phyloP scores from a whole-genome alignment of 2,329 filamentous ascomycete genomes.

The Diaporthe sp. region DNA sequence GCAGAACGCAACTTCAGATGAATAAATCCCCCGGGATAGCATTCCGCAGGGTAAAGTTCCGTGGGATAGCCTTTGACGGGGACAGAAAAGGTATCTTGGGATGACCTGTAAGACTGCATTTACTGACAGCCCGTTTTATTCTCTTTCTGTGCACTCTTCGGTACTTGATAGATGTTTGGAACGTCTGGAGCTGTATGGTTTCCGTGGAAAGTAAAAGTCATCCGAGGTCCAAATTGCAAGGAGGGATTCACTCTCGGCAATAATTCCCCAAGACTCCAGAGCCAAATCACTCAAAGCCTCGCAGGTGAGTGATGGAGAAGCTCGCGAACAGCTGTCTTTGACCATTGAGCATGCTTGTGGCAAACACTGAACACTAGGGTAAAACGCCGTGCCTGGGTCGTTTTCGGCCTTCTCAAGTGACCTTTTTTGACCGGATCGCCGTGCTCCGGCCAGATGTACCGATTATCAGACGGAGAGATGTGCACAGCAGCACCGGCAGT shows the following conservation, averaged over 20 bases:
- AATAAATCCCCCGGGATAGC: background rate
- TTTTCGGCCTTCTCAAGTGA: background rate
- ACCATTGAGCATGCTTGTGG: background rate
- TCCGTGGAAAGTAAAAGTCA: background rate
- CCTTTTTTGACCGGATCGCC: slow-evolving; percentile 2
- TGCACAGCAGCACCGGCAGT: slow-evolving; percentile 10
- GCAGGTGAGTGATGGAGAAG: background rate
- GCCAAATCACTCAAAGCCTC: background rate
- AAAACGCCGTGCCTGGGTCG: background rate
- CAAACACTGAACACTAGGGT: background rate
- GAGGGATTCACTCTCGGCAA: background rate
- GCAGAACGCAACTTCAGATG: background rate
- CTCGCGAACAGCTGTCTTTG: background rate
- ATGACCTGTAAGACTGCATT: background rate
- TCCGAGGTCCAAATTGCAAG: background rate
- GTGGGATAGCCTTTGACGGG: background rate
- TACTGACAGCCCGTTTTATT: no score
- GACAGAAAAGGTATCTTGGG: background rate
- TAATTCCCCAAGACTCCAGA: background rate
- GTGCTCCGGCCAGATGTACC: background rate
- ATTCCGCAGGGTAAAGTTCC: no score
- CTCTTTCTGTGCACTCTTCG: background rate
- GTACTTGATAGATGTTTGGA: background rate
- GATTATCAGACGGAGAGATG: slow-evolving; percentile 21
- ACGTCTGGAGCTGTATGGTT: background rate